These are phyloP conservation scores for Monosporascus sp. DNA, from an alignment of 2,329 filamentous ascomycete genomes.

Conservation along the genomic window DNA sequence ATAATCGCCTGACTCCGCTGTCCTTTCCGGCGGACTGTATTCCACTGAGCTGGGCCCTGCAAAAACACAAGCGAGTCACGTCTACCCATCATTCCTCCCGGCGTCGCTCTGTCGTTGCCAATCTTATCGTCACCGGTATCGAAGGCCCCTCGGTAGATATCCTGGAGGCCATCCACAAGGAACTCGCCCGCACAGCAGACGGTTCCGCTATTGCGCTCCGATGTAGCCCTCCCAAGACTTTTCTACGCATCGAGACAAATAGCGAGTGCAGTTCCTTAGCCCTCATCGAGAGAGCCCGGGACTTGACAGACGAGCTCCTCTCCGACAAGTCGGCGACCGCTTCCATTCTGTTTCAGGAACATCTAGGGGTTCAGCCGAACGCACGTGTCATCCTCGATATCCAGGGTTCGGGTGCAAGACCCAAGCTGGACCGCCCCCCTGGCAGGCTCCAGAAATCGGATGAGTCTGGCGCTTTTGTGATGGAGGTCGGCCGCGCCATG, in stretches of 20 bases:
- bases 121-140: neutral
- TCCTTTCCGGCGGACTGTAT: neutral
- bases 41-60: neutral
- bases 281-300: neutral
- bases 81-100: neutral
- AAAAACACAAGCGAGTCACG: neutral
- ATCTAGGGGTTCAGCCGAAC: neutral
- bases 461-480: neutral
- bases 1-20: neutral
- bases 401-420: neutral
- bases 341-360: neutral
- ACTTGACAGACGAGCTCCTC: neutral
- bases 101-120: neutral
- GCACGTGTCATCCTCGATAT: neutral
- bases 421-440: neutral
- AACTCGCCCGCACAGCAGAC: neutral
- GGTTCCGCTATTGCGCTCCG: neutral
- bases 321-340: neutral
- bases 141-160: neutral
- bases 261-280: neutral
- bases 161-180: neutral
- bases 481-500: neutral
- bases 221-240: neutral
- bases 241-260: neutral
- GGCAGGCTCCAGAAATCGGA: neutral